Evolutionary conservation across 257 asterid species (phyloP).

Genomic region (Asclepias syriaca): DNA sequence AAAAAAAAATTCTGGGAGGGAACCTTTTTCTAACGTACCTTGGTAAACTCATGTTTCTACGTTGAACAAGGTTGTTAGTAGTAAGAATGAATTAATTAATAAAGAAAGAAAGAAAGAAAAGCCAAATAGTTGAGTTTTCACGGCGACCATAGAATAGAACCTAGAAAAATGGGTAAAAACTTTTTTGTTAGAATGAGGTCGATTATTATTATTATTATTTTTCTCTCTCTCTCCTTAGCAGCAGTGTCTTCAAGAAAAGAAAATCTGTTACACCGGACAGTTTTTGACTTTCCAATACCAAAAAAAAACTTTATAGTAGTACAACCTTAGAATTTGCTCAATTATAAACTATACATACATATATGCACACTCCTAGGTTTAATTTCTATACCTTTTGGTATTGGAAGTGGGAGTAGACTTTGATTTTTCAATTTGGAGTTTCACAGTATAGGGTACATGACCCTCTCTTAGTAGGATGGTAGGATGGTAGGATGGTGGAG

Average conservation of each 20-base stretch:
- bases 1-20: not conserved
- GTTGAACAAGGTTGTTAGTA: not conserved
- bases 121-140: slow-evolving; percentile 9
- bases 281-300: slow-evolving; percentile 20
- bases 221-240: no score
- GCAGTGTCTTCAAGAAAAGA: slow-evolving; percentile 7
- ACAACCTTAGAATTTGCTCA: no score
- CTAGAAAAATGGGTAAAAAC: slow-evolving; percentile 9
- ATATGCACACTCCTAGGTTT: no score
- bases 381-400: no score
- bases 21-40: not conserved
- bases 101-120: slow-evolving; percentile 9
- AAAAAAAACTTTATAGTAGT: not conserved
- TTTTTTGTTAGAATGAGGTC: not conserved
- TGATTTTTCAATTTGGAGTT: no score
- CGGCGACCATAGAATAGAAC: slow-evolving; percentile 10
- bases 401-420: no score
- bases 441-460: no score
- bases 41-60: slow-evolving; percentile 8
- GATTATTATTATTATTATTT: no score
- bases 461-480: no score
- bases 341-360: not conserved
- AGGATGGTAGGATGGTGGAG: no score
- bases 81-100: not conserved
- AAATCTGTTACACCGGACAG: not conserved